phyloP scores from a whole-genome alignment of 495 filamentous ascomycete genomes.

The Evansstolkia leycettana region DNA sequence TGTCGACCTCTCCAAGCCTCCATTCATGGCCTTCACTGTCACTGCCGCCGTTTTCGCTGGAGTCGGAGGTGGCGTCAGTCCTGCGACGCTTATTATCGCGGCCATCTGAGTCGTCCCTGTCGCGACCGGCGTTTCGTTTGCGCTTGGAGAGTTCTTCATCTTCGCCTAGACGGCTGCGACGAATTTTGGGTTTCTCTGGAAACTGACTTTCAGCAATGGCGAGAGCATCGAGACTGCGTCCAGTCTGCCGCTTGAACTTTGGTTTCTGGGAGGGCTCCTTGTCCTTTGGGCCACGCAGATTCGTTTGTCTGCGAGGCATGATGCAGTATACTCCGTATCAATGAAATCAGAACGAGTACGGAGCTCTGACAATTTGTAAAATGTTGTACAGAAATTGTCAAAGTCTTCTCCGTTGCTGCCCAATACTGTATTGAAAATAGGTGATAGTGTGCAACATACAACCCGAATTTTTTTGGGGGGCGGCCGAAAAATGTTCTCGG shows the following conservation, averaged over 20 bases:
- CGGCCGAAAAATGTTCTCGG: too few relatives aligned
- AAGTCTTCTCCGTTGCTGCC: too few relatives aligned
- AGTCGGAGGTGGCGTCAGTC: slow-evolving; percentile 15
- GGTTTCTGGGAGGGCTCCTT: slow-evolving; percentile 30
- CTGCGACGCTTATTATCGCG: slow-evolving; percentile 35
- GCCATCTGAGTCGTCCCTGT: slow-evolving; percentile 34
- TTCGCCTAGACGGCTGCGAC: slow-evolving; percentile 46
- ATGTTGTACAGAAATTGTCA: too few relatives aligned
- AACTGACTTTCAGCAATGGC: slow-evolving; percentile 62
- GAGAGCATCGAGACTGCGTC: slow-evolving; percentile 68
- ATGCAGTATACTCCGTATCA: slow-evolving; percentile 4
- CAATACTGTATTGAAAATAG: too few relatives aligned
- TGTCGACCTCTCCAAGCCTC: slow-evolving; percentile 64
- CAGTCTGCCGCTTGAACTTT: slow-evolving; percentile 34
- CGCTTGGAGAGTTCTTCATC: slow-evolving; percentile 36
- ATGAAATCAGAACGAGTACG: too few relatives aligned
- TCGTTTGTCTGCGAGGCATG: slow-evolving; percentile 60
- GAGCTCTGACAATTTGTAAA: too few relatives aligned
- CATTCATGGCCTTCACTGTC: slow-evolving; percentile 87
- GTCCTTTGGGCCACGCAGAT: slow-evolving; percentile 33
- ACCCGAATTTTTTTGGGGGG: too few relatives aligned
- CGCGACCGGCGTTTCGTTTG: slow-evolving; percentile 25
- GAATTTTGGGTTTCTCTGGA: slow-evolving; percentile 36
- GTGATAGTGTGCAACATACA: too few relatives aligned
- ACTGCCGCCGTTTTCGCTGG: slow-evolving; percentile 44